Conservation (phyloP, 2,329 filamentous ascomycete species). For the Seiridium unicorne region DNA sequence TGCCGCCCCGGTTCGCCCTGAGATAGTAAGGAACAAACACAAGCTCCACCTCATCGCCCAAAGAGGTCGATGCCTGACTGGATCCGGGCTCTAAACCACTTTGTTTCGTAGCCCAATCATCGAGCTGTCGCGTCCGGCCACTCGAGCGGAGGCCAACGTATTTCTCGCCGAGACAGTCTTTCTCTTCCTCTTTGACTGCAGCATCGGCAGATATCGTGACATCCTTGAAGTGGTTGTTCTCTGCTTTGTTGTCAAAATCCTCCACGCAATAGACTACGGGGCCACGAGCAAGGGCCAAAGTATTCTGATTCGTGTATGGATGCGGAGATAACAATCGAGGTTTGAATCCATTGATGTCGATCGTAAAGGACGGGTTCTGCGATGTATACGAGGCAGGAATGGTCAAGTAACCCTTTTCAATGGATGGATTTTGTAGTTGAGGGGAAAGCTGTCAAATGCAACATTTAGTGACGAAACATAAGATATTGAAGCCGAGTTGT, state of each 20-base stretch:
- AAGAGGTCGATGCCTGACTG: not conserved
- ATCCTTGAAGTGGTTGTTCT: conserved; percentile 52
- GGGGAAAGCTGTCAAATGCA: not conserved
- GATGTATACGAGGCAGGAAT: not conserved
- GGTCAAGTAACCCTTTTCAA: not conserved
- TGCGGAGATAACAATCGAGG: conserved; percentile 51
- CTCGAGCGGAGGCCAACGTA: conserved; percentile 24
- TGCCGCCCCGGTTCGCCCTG: conserved; percentile 52
- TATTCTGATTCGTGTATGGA: conserved; percentile 55
- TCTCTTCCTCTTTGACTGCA: conserved; percentile 15
- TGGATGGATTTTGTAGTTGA: not conserved
- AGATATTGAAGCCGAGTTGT: not conserved
- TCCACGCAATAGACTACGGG: conserved; percentile 62
- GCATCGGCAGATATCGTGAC: conserved; percentile 24
- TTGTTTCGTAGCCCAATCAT: conserved; percentile 16
- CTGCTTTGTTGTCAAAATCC: conserved; percentile 56
- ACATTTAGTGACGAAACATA: not conserved
- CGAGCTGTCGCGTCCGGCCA: not conserved
- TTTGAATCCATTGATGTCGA: conserved; percentile 43
- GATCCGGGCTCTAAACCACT: not conserved
- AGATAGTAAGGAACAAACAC: conserved; percentile 55
- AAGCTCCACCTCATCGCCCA: conserved; percentile 28
- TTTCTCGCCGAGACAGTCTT: conserved; percentile 20
- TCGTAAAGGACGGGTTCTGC: conserved; percentile 33
- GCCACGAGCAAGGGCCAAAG: conserved; percentile 52